A percentile compares a stretch with the other conserved stretches of the same genome.
These are phyloP conservation scores for Coniferiporia sulphurascens DNA, from an alignment of 1,284 basidiomycete genomes.

Conservation along the genomic window DNA sequence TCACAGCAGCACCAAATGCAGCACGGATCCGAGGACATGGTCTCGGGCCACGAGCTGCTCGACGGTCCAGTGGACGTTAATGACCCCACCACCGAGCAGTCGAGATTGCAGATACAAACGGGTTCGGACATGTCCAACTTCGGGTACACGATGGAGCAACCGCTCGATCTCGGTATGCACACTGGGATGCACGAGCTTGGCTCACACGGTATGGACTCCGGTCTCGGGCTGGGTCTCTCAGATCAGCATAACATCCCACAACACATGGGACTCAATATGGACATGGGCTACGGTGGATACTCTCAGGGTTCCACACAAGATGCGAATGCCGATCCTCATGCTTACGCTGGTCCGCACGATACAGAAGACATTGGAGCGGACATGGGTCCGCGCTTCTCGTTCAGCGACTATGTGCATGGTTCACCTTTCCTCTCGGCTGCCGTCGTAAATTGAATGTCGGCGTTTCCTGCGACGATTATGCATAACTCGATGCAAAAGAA, in stretches of 20 bases:
- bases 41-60: conserved; percentile 1
- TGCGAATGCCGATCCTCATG: background rate
- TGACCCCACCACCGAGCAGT: background rate
- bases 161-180: background rate
- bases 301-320: background rate
- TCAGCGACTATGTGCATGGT: conserved; percentile 14
- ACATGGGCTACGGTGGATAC: conserved; percentile 1
- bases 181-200: background rate
- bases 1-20: background rate
- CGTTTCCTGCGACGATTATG: background rate
- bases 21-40: conserved; percentile 1
- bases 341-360: background rate
- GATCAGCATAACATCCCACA: background rate
- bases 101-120: background rate
- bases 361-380: background rate
- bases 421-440: conserved; percentile 8
- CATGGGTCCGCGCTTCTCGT: conserved; percentile 9
- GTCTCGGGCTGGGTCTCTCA: background rate
- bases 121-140: background rate
- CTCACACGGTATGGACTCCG: background rate
- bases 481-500: too few species aligned
- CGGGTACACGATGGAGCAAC: background rate
- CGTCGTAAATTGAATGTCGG: conserved; percentile 4
- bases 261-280: conserved; percentile 1
- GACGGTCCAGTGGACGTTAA: conserved; percentile 3